Conservation (phyloP, 2,329 filamentous ascomycete genomes). For the Sporothrix pseudoabietina region DNA sequence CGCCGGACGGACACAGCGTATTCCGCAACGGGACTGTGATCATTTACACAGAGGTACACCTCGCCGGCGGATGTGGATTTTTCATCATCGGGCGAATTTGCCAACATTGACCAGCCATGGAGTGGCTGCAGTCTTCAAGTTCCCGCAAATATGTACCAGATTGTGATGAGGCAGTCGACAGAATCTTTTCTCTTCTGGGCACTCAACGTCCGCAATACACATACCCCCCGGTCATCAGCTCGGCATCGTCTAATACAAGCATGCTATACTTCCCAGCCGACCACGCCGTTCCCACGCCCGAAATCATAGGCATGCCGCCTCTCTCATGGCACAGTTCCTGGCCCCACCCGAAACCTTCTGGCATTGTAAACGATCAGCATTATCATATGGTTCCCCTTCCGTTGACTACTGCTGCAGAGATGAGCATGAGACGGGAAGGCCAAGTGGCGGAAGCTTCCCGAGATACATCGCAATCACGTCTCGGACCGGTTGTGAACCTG, state of each 20-base stretch:
- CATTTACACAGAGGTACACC: not conserved
- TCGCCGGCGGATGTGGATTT: too few species aligned
- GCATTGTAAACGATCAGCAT: slow-evolving; percentile 55
- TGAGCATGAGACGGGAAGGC: not conserved
- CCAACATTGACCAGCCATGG: not conserved
- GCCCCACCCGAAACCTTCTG: slow-evolving; percentile 43
- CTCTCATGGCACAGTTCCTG: slow-evolving; percentile 31
- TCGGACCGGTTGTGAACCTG: slow-evolving; percentile 48
- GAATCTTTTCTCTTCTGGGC: not conserved
- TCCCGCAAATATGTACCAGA: not conserved
- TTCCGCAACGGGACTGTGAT: not conserved
- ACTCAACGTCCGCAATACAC: not conserved
- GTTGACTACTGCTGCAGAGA: slow-evolving; percentile 29
- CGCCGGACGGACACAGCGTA: not conserved
- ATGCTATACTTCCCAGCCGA: not conserved
- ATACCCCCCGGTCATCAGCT: not conserved
- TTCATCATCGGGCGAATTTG: not conserved
- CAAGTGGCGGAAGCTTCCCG: not conserved
- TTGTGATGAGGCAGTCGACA: not conserved
- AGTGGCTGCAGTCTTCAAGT: not conserved
- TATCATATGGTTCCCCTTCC: slow-evolving; percentile 47
- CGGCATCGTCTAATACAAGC: too few species aligned
- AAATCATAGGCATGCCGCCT: not conserved
- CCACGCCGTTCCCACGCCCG: not conserved
- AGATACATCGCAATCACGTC: slow-evolving; percentile 42